phyloP scores from a whole-genome alignment of 352 stramenopile species.

The Blastocystis sp. region DNA sequence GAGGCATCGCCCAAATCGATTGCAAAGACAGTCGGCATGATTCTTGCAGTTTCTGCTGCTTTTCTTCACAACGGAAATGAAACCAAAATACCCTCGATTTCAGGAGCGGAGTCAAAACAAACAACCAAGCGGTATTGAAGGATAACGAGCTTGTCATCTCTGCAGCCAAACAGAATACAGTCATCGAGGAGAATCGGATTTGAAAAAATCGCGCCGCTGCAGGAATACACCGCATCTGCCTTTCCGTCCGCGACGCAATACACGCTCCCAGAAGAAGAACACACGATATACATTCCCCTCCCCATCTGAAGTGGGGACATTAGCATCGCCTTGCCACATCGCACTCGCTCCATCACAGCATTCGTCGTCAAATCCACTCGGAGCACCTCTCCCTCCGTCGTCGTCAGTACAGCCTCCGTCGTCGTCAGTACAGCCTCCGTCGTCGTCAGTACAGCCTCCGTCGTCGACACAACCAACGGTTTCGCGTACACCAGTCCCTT shows the following conservation, averaged over 20 bases:
- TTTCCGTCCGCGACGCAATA: too few species aligned
- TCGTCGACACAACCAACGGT: neutral
- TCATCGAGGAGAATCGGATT: neutral
- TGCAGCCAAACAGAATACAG: neutral
- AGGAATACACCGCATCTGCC: neutral
- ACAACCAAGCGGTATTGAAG: neutral
- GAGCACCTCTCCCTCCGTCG: neutral
- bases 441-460: neutral
- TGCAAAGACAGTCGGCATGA: neutral
- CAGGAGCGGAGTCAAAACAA: neutral
- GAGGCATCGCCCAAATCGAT: constrained; percentile 30
- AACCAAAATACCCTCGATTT: too few species aligned
- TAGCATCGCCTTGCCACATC: too few species aligned
- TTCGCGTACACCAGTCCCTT: neutral
- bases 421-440: neutral
- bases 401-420: neutral
- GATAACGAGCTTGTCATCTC: constrained; percentile 10
- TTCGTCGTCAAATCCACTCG: neutral
- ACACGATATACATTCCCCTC: neutral
- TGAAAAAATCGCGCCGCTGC: neutral
- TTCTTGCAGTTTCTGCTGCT: too few species aligned
- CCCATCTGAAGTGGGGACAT: neutral
- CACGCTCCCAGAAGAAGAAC: neutral
- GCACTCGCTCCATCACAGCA: neutral
- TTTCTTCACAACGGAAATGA: too few species aligned